Percentiles rank a stretch among this genome's conserved stretches.
These are phyloP conservation scores for Petrea volubilis DNA, from an alignment of 257 asterid genomes.

Conservation along the genomic window DNA sequence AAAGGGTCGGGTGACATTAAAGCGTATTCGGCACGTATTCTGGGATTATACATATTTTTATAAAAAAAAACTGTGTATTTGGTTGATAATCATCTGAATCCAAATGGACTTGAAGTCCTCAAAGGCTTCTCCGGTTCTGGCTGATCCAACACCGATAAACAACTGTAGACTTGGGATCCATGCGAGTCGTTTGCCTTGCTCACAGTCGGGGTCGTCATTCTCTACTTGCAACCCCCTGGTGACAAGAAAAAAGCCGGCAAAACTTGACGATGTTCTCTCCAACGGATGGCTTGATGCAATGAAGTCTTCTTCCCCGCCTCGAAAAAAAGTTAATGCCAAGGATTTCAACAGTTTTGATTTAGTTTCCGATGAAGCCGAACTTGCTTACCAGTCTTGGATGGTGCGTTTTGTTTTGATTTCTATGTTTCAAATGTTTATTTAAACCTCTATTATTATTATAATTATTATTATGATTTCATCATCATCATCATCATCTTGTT, in stretches of 20 bases:
- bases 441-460: too few relatives aligned
- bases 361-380: conserved; percentile 57
- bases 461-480: too few relatives aligned
- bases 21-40: too few relatives aligned
- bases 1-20: conserved; percentile 59
- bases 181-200: conserved; percentile 51
- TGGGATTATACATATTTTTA: background rate
- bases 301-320: conserved; percentile 95
- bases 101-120: conserved; percentile 48
- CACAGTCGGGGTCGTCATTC: conserved; percentile 57
- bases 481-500: background rate
- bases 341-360: conserved; percentile 41
- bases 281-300: conserved; percentile 94
- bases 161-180: conserved; percentile 65
- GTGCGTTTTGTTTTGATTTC: conserved; percentile 29
- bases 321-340: conserved; percentile 48
- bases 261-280: conserved; percentile 71
- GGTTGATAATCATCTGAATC: conserved; percentile 42
- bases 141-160: conserved; percentile 65
- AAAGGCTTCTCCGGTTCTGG: conserved; percentile 64
- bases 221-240: conserved; percentile 28
- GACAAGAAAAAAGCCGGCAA: conserved; percentile 64
- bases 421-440: too few relatives aligned
- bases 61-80: background rate
- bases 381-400: conserved; percentile 71